phyloP scores from a whole-genome alignment of 1,284 basidiomycete genomes.

The Xanthoconium separans region DNA sequence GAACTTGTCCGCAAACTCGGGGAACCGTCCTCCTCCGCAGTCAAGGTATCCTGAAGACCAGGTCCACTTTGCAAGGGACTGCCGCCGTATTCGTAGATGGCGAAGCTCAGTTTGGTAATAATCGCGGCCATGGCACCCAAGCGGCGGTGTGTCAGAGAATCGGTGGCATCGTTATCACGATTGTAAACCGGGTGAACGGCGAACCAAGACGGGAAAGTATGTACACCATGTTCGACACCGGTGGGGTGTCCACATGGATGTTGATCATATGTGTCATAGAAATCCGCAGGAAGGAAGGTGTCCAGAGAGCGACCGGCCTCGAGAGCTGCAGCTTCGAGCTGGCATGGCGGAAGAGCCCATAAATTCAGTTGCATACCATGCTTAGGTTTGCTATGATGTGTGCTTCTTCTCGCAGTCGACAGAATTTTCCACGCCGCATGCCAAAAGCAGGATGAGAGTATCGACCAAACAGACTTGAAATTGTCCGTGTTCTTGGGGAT shows the following conservation, averaged over 20 bases:
- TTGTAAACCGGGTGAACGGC: constrained; percentile 23
- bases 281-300: constrained; percentile 45
- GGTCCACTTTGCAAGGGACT: background rate
- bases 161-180: constrained; percentile 1
- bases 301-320: constrained; percentile 61
- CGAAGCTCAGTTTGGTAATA: constrained; percentile 47
- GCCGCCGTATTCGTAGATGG: constrained; percentile 26
- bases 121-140: constrained; percentile 54
- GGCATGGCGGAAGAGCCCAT: constrained; percentile 47
- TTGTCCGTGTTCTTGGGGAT: constrained; percentile 30
- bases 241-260: background rate
- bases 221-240: background rate
- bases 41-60: background rate
- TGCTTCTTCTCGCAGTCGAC: constrained; percentile 5
- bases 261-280: constrained; percentile 23
- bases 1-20: constrained; percentile 13
- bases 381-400: constrained; percentile 27
- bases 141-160: constrained; percentile 36
- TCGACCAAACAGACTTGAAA: constrained; percentile 12
- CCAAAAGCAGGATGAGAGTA: constrained; percentile 13
- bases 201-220: constrained; percentile 17
- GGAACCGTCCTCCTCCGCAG: constrained; percentile 2
- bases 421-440: background rate
- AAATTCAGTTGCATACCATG: constrained; percentile 58
- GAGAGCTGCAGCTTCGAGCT: constrained; percentile 59